Evolutionary conservation across 192 early-diverging fungal species (phyloP).

Genomic region (Umbelopsis sp.): DNA sequence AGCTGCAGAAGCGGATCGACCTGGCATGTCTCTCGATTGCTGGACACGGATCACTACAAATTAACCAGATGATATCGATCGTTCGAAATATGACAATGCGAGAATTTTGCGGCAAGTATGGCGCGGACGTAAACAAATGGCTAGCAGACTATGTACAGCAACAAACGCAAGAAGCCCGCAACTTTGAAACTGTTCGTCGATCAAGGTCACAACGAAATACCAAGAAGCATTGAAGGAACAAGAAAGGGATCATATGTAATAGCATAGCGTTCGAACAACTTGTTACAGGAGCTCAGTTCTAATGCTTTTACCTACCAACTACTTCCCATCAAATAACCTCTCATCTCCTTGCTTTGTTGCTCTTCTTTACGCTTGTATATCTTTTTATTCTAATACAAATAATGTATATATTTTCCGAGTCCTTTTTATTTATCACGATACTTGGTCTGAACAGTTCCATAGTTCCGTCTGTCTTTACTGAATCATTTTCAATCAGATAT

Average conservation of each 20-base stretch:
- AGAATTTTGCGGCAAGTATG: constrained; percentile 12
- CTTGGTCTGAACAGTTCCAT: too few species aligned
- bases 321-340: too few species aligned
- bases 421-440: too few species aligned
- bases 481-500: too few species aligned
- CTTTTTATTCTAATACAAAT: too few species aligned
- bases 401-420: too few species aligned
- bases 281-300: too few species aligned
- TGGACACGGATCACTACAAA: constrained; percentile 5
- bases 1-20: constrained; percentile 5
- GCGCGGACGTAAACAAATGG: constrained; percentile 13
- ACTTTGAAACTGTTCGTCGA: constrained; percentile 3
- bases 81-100: constrained; percentile 15
- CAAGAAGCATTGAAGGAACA: background rate
- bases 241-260: background rate
- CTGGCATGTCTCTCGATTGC: constrained; percentile 7
- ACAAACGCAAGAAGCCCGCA: constrained; percentile 4
- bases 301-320: too few species aligned
- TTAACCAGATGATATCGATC: constrained; percentile 12
- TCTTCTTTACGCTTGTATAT: too few species aligned
- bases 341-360: too few species aligned
- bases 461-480: too few species aligned
- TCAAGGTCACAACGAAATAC: background rate
- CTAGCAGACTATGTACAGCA: constrained; percentile 11
- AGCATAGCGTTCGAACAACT: too few species aligned